Conservation (phyloP, 495 filamentous ascomycete genomes). For the Hyaloscypha finlandica region DNA sequence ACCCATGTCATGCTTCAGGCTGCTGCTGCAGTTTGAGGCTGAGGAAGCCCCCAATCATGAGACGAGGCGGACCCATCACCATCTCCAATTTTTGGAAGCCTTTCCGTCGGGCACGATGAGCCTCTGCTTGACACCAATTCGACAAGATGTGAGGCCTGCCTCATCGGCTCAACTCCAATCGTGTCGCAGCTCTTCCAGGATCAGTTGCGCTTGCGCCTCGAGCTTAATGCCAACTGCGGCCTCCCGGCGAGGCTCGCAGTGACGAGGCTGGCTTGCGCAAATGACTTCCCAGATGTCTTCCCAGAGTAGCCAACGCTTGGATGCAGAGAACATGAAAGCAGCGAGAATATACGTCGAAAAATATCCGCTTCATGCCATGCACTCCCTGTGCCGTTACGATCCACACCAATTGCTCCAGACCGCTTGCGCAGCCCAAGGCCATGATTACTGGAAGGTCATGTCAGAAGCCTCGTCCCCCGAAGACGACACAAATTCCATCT, state of each 20-base stretch:
- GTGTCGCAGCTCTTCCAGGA: neutral
- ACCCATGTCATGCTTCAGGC: no score
- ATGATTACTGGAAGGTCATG: neutral
- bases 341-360: neutral
- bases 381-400: neutral
- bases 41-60: no score
- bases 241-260: neutral
- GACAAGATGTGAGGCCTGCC: neutral
- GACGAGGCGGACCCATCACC: no score
- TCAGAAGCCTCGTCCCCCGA: neutral
- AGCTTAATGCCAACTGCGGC: neutral
- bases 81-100: neutral
- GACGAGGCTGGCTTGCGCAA: neutral
- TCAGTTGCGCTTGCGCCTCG: neutral
- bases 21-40: no score
- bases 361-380: neutral
- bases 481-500: neutral
- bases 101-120: neutral
- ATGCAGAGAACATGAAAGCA: neutral
- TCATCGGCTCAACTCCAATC: neutral
- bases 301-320: neutral
- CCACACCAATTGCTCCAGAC: neutral
- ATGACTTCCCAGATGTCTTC: neutral
- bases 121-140: neutral
- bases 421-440: neutral